Conservation (phyloP, 805 yeast species). For the Kodamaea laetipori region DNA sequence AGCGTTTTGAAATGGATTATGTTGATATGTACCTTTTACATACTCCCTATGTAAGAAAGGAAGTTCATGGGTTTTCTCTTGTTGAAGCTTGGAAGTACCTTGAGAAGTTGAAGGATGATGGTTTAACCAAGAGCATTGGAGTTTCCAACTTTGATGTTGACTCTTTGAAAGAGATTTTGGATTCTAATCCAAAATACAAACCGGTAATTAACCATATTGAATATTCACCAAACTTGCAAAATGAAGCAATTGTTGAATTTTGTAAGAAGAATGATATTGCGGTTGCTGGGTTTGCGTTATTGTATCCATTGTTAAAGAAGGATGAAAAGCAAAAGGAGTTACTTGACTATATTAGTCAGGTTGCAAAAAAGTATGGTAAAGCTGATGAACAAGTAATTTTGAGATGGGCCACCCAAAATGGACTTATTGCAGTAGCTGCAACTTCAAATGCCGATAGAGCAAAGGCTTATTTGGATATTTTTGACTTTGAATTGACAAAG, state of each 20-base stretch:
- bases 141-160: constrained; percentile 53
- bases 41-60: constrained; percentile 39
- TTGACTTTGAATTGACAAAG: constrained; percentile 52
- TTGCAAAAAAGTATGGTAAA: constrained; percentile 57
- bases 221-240: constrained; percentile 89
- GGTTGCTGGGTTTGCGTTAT: constrained; percentile 72
- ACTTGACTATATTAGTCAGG: constrained; percentile 49
- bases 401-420: constrained; percentile 84
- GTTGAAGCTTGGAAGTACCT: constrained; percentile 67
- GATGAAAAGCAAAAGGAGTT: constrained; percentile 57
- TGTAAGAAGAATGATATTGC: constrained; percentile 55
- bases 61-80: constrained; percentile 38
- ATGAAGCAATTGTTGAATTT: constrained; percentile 73
- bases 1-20: constrained; percentile 42
- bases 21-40: constrained; percentile 57
- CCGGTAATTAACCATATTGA: constrained; percentile 86
- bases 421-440: constrained; percentile 76
- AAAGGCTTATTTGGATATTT: constrained; percentile 56
- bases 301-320: constrained; percentile 80
- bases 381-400: constrained; percentile 68
- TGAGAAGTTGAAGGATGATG: constrained; percentile 58
- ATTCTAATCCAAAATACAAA: constrained; percentile 59
- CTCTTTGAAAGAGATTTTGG: constrained; percentile 65
- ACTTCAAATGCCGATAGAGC: constrained; percentile 68
- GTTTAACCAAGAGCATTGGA: too few species aligned